Evolutionary conservation across 2,329 filamentous ascomycete species (phyloP).

Genomic region (Zymoseptoria brevis): DNA sequence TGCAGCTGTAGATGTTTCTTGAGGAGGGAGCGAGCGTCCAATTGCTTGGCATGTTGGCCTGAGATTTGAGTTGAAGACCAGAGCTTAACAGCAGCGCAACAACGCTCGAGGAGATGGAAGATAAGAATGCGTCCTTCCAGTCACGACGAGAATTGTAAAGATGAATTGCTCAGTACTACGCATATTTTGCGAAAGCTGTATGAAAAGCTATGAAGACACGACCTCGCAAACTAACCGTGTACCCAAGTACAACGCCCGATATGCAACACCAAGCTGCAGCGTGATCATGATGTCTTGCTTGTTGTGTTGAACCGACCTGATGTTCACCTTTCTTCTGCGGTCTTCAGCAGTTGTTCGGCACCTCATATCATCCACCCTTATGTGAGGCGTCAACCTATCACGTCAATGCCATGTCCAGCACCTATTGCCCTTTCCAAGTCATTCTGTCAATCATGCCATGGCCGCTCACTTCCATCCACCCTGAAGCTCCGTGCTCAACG

Average conservation of each 20-base stretch:
- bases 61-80: neutral
- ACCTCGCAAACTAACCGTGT: neutral
- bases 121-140: too few species aligned
- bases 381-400: neutral
- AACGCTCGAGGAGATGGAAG: too few species aligned
- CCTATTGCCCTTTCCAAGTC: neutral
- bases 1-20: neutral
- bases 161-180: neutral
- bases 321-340: neutral
- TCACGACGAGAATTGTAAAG: too few species aligned
- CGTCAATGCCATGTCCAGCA: neutral
- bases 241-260: neutral
- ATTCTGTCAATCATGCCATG: neutral
- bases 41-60: neutral
- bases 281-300: neutral
- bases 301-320: neutral
- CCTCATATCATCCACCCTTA: neutral
- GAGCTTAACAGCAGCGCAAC: too few species aligned
- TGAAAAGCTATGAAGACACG: neutral
- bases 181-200: neutral
- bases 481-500: conserved; percentile 21
- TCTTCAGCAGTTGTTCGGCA: neutral
- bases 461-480: conserved; percentile 16
- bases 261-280: too few species aligned
- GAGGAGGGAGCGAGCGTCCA: neutral